Conservation (phyloP, 1,284 basidiomycete genomes). For the Leccinum pallidistipes region DNA sequence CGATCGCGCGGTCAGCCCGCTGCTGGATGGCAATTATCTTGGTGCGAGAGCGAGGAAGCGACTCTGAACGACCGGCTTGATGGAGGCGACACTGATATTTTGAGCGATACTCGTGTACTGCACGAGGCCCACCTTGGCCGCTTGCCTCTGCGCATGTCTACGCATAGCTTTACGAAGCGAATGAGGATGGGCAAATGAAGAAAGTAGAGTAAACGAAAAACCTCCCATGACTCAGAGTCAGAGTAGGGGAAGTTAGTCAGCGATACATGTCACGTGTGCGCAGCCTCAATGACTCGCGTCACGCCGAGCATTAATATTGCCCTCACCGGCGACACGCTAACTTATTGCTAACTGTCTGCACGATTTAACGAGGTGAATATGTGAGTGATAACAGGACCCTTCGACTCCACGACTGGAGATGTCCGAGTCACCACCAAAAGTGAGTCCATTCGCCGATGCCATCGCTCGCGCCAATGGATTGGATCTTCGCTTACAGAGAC, state of each 20-base stretch:
- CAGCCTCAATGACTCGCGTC: no score
- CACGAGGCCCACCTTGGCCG: slow-evolving; percentile 94
- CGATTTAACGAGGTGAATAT: slow-evolving; percentile 11
- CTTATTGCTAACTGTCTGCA: no score
- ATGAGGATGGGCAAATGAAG: slow-evolving; percentile 94
- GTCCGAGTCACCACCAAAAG: slow-evolving; percentile 15
- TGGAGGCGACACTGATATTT: slow-evolving; percentile 88
- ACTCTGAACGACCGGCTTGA: slow-evolving; percentile 85
- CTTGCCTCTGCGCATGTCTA: slow-evolving; percentile 93
- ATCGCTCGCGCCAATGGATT: not conserved
- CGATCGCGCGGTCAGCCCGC: slow-evolving; percentile 72
- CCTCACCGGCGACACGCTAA: no score
- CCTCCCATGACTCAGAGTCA: no score
- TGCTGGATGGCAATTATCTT: slow-evolving; percentile 89
- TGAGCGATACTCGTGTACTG: slow-evolving; percentile 97
- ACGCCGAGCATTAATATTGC: no score
- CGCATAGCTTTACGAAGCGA: slow-evolving; percentile 93
- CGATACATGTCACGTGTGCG: no score
- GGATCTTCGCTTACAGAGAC: slow-evolving; percentile 40
- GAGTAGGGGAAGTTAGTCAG: no score
- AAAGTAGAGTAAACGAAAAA: slow-evolving; percentile 62
- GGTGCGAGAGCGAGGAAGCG: slow-evolving; percentile 83
- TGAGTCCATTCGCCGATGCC: slow-evolving; percentile 11
- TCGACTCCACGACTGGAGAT: slow-evolving; percentile 27
- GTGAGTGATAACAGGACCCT: slow-evolving; percentile 34